These are phyloP conservation scores for Rhodosporidiobolus sp. DNA, from an alignment of 768 basidiomycete species.

Conservation along the genomic window DNA sequence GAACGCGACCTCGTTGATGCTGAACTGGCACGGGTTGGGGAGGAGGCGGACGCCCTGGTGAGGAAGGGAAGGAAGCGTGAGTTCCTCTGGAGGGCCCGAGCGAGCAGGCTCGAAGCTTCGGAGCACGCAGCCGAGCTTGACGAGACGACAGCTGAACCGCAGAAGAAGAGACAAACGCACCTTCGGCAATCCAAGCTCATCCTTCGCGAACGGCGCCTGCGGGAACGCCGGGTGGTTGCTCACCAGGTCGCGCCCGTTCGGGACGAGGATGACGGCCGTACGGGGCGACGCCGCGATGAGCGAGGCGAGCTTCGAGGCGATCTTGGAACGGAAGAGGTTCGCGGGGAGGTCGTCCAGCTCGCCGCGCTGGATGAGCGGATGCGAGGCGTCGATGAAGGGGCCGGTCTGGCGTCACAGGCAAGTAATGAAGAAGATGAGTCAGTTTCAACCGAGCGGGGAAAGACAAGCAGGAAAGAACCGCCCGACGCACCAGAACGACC, in stretches of 20 bases:
- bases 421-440: neutral
- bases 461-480: conserved; percentile 30
- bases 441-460: neutral
- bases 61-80: neutral
- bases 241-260: conserved; percentile 76
- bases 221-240: conserved; percentile 80
- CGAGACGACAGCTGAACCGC: too few relatives aligned
- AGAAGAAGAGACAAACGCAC: too few relatives aligned
- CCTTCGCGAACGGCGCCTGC: conserved; percentile 56
- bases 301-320: conserved; percentile 59
- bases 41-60: conserved; percentile 69
- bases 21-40: conserved; percentile 82
- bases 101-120: too few relatives aligned
- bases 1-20: conserved; percentile 78
- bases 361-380: conserved; percentile 71
- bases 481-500: conserved; percentile 65
- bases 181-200: conserved; percentile 48
- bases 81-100: neutral
- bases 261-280: conserved; percentile 72
- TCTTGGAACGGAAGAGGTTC: conserved; percentile 66
- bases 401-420: conserved; percentile 61
- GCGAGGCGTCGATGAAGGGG: conserved; percentile 78
- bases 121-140: too few relatives aligned
- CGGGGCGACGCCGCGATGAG: conserved; percentile 64
- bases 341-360: conserved; percentile 64